These are phyloP conservation scores for Claviceps cyperi DNA, from an alignment of 2,329 filamentous ascomycete genomes.

Conservation along the genomic window DNA sequence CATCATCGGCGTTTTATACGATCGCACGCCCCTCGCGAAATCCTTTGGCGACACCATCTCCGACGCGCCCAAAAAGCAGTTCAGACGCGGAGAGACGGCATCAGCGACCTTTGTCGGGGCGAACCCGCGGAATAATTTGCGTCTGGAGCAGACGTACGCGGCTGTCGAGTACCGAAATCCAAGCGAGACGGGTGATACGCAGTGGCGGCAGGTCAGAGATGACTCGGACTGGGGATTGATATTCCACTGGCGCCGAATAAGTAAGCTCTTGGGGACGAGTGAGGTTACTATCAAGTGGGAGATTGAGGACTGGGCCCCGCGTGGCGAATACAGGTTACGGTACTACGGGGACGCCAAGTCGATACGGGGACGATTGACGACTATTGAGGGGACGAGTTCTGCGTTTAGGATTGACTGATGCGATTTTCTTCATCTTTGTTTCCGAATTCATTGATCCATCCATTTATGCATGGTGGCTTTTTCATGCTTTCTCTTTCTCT, in stretches of 20 bases:
- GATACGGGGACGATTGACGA: conserved; percentile 40
- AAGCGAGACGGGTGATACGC: conserved; percentile 10
- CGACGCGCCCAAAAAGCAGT: conserved; percentile 32
- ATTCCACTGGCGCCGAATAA: conserved; percentile 65
- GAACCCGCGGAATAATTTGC: conserved; percentile 76
- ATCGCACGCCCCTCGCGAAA: conserved; percentile 49
- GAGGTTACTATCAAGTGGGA: conserved; percentile 68
- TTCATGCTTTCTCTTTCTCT: background rate
- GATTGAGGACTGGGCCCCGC: conserved; percentile 44
- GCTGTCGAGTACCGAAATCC: conserved; percentile 44
- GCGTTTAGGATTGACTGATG: conserved; percentile 24
- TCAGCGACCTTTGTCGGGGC: conserved; percentile 64
- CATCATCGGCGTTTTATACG: conserved; percentile 63
- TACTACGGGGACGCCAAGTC: conserved; percentile 75
- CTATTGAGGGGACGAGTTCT: conserved; percentile 54
- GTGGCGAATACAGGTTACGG: conserved; percentile 57
- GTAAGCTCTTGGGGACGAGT: conserved; percentile 55
- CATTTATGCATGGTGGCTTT: background rate
- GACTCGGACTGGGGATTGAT: conserved; percentile 74
- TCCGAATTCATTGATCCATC: background rate
- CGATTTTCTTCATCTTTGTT: background rate
- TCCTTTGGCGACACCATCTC: conserved; percentile 53
- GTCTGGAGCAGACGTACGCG: conserved; percentile 62
- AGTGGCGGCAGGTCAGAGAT: conserved; percentile 54
- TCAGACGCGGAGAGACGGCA: conserved; percentile 43